A percentile compares a stretch with the other conserved stretches of the same genome.
phyloP scores from a whole-genome alignment of 495 filamentous ascomycete species.

The Penicillium mononematosum region DNA sequence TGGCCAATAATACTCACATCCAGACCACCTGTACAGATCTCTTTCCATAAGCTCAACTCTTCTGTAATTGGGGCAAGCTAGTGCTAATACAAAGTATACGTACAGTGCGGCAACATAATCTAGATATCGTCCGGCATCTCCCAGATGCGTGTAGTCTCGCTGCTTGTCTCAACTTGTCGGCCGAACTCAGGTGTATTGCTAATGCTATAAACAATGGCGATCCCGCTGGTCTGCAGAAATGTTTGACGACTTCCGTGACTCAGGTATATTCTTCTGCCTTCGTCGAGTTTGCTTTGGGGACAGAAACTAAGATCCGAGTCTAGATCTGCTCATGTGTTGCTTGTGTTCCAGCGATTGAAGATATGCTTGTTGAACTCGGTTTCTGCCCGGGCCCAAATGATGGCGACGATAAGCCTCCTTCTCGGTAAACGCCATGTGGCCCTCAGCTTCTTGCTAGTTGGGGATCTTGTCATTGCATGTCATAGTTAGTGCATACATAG shows the following conservation, averaged over 20 bases:
- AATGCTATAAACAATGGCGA: slow-evolving; percentile 22
- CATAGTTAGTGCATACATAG: neutral
- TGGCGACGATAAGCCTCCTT: neutral
- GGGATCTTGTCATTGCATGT: neutral
- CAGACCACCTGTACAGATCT: neutral
- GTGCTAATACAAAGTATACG: neutral
- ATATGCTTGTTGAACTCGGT: slow-evolving; percentile 21
- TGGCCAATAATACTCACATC: neutral
- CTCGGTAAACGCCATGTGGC: neutral
- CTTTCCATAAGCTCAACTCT: neutral
- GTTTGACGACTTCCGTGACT: slow-evolving; percentile 19
- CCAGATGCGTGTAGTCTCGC: slow-evolving; percentile 23
- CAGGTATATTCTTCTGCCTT: slow-evolving; percentile 10
- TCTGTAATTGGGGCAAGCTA: neutral
- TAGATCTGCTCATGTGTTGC: slow-evolving; percentile 29
- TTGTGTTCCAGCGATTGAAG: slow-evolving; percentile 19
- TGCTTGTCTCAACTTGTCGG: slow-evolving; percentile 23
- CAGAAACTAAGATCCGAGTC: neutral
- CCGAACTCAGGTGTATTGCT: slow-evolving; percentile 20
- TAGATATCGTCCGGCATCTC: slow-evolving; percentile 12
- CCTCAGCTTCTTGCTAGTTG: neutral
- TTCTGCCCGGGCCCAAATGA: slow-evolving; percentile 17
- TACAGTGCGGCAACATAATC: slow-evolving; percentile 19
- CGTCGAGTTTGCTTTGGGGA: neutral
- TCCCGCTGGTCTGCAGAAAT: slow-evolving; percentile 19